Evolutionary conservation across 2,329 filamentous ascomycete genomes (phyloP).

Genomic region (Venturia oleaginea): DNA sequence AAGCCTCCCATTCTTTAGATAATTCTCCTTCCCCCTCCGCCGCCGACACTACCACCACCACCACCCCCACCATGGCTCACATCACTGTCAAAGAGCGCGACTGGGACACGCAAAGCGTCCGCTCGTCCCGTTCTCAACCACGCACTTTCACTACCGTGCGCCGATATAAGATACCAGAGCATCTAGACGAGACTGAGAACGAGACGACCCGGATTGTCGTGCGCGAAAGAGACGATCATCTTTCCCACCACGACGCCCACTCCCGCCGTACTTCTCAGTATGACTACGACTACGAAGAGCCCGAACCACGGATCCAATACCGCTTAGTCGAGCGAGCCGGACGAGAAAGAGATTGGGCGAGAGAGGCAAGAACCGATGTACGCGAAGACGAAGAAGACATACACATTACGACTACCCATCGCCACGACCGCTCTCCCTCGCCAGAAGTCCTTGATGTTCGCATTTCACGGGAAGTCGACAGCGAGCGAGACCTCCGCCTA

Average conservation of each 20-base stretch:
- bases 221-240: conserved; percentile 15
- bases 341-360: neutral
- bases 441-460: conserved; percentile 5
- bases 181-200: conserved; percentile 28
- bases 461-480: conserved; percentile 9
- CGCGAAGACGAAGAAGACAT: conserved; percentile 11
- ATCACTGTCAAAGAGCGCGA: conserved; percentile 22
- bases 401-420: neutral
- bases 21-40: too few relatives aligned
- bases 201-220: conserved; percentile 42
- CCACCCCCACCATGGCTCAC: neutral
- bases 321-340: conserved; percentile 27
- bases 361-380: neutral
- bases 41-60: neutral
- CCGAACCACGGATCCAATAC: conserved; percentile 19
- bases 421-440: conserved; percentile 1
- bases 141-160: conserved; percentile 47
- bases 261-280: neutral
- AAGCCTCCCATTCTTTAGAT: neutral
- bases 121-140: conserved; percentile 28
- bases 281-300: conserved; percentile 1
- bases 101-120: conserved; percentile 30
- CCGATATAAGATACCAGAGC: conserved; percentile 48
- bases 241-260: neutral
- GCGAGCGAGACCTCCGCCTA: conserved; percentile 22